Evolutionary conservation across 768 basidiomycete species (phyloP).

Genomic region (Suillus fuscotomentosus): DNA sequence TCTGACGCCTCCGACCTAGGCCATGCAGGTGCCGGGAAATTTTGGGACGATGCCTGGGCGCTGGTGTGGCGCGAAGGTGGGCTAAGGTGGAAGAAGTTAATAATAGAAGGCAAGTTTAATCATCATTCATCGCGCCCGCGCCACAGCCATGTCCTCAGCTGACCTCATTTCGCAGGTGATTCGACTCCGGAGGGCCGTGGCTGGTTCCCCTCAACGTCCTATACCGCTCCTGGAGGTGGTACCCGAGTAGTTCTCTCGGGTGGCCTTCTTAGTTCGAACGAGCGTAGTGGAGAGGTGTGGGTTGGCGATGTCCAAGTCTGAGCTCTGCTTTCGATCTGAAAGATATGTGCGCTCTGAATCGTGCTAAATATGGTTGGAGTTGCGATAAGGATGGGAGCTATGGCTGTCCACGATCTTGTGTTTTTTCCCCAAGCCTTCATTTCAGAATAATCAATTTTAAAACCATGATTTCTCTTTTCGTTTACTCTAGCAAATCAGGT

Average conservation of each 20-base stretch:
- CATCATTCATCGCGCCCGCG: background rate
- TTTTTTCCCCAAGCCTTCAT: background rate
- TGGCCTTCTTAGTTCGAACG: conserved; percentile 40
- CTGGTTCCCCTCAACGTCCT: conserved; percentile 39
- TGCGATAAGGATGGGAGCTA: background rate
- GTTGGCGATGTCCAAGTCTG: conserved; percentile 30
- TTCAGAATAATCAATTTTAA: background rate
- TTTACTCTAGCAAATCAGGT: background rate
- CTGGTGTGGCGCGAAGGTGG: conserved; percentile 18
- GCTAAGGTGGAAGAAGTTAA: conserved; percentile 30
- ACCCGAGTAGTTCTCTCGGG: conserved; percentile 36
- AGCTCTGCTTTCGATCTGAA: background rate
- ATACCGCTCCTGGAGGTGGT: conserved; percentile 19
- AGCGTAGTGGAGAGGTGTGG: conserved; percentile 42
- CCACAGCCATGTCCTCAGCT: background rate
- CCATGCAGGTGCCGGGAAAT: conserved; percentile 39
- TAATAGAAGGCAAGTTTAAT: conserved; percentile 8
- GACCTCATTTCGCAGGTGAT: background rate
- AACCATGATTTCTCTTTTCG: background rate
- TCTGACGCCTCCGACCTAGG: conserved; percentile 33
- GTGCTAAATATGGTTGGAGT: no score
- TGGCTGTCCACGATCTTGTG: background rate
- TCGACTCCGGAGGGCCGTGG: conserved; percentile 35
- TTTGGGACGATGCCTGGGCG: conserved; percentile 40
- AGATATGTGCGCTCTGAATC: background rate